Conservation (phyloP, 768 basidiomycete genomes). For the Boletales sp. region DNA sequence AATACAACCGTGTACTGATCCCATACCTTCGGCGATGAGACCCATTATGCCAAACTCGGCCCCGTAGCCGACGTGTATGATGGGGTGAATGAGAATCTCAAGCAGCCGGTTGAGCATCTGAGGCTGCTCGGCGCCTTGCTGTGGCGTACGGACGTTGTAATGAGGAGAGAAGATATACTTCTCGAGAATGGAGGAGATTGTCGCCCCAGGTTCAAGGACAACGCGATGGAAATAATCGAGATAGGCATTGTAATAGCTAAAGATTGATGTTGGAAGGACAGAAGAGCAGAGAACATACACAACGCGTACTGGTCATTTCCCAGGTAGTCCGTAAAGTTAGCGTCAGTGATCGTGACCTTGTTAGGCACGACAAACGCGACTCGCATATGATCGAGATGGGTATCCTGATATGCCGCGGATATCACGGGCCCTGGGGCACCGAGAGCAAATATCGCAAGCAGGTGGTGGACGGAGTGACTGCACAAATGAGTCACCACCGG, state of each 20-base stretch:
- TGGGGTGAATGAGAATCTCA: constrained; percentile 58
- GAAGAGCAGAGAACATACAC: not conserved
- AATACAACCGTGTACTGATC: not conserved
- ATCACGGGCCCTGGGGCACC: constrained; percentile 47
- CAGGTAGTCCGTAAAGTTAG: constrained; percentile 22
- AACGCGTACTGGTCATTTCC: constrained; percentile 29
- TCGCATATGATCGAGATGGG: constrained; percentile 37
- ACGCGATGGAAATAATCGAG: constrained; percentile 29
- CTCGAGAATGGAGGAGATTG: constrained; percentile 45
- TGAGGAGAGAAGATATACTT: constrained; percentile 55
- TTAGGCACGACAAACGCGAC: constrained; percentile 29
- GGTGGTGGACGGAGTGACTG: constrained; percentile 56
- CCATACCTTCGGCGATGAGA: constrained; percentile 57
- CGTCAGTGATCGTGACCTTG: constrained; percentile 23
- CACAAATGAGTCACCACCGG: not conserved
- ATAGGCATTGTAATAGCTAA: constrained; percentile 32
- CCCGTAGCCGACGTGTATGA: constrained; percentile 64
- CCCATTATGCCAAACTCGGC: constrained; percentile 62
- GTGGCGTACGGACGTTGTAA: constrained; percentile 40
- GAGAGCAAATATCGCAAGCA: constrained; percentile 56
- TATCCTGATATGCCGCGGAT: constrained; percentile 38
- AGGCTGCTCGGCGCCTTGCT: constrained; percentile 36
- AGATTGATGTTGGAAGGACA: not conserved
- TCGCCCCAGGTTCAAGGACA: constrained; percentile 27
- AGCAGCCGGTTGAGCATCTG: constrained; percentile 59